Evolutionary conservation across 352 stramenopile genomes (phyloP), one percentile per base, ranked within the genome.

Genomic region (Globisporangium nunn): DNA sequence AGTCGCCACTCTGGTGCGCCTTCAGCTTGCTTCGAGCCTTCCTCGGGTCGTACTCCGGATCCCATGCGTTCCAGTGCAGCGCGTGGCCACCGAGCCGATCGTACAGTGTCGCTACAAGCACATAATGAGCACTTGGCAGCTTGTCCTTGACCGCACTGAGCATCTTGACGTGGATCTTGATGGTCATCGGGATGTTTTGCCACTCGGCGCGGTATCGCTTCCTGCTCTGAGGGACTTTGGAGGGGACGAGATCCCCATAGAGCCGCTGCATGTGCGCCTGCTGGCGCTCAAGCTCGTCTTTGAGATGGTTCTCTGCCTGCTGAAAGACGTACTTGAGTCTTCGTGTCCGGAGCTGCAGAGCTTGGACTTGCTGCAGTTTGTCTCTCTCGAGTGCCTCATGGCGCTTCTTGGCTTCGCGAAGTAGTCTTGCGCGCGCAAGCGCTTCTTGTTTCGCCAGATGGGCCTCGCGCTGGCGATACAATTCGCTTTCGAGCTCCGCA

Each of bases 141-240:
- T 92, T 93, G 59, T 96, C 82, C 58, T 96, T 95, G 18, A 96
- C 63, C 7, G 74, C 89, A 11, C 79, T 77, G 2, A 96, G 47
- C 63, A 84, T 74, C 56, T 75, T 78, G 4, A 75, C 58, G 5
- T 71, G 67, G 40, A 96, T 63, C 50, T 91, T 69, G 29, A 96
- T 62, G 0, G 81, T 87, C 55, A 93, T 66, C 0, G 88, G 88
- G 43, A 96, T 75, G 7, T 70, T 63, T 14, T 72, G 33, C 81
- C 79, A 96, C 47, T 91, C 75, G 3, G 92, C 83, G 6, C 76
- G 72, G 53, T 88, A 93, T 5, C 77, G 64, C 41, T 81, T 68
- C 5, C 66, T 46, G 41, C 75, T 75, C 15, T 72, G 65, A 0
- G 77, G 72, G 0, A 81, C 58, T 1, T 60, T 52, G 0, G 75